A percentile compares a stretch with the other conserved stretches of the same genome.
Conservation (phyloP, 768 basidiomycete genomes). For the Collybiopsis luxurians region DNA sequence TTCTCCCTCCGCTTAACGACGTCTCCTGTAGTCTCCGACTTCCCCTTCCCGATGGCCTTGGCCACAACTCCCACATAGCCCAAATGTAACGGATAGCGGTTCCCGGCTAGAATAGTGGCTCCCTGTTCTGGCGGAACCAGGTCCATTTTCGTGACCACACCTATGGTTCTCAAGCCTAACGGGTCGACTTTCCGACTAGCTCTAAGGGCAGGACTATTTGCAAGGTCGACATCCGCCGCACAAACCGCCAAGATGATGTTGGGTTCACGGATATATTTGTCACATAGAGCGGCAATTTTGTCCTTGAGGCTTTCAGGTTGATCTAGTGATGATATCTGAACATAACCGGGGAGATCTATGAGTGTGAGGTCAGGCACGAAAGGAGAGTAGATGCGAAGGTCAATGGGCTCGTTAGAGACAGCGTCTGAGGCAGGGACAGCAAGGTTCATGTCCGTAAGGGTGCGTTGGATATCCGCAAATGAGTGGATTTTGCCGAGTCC, state of each 20-base stretch:
- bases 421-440: slow-evolving; percentile 88
- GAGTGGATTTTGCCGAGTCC: slow-evolving; percentile 88
- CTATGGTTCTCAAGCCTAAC: slow-evolving; percentile 91
- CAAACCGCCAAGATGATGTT: slow-evolving; percentile 99
- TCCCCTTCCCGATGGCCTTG: slow-evolving; percentile 64
- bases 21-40: slow-evolving; percentile 46
- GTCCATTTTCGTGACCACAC: slow-evolving; percentile 99
- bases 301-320: slow-evolving; percentile 94
- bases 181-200: slow-evolving; percentile 95
- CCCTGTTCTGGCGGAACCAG: slow-evolving; percentile 86
- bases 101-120: slow-evolving; percentile 76
- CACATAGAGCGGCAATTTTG: slow-evolving; percentile 86
- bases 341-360: slow-evolving; percentile 96
- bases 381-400: slow-evolving; percentile 94
- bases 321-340: slow-evolving; percentile 92
- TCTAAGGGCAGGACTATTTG: slow-evolving; percentile 93
- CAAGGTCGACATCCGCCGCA: slow-evolving; percentile 96
- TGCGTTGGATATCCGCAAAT: slow-evolving; percentile 90
- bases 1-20: slow-evolving; percentile 57
- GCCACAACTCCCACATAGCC: slow-evolving; percentile 97
- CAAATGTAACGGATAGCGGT: slow-evolving; percentile 94
- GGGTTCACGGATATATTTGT: slow-evolving; percentile 98
- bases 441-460: slow-evolving; percentile 91
- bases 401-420: slow-evolving; percentile 93
- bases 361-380: slow-evolving; percentile 96